Percentiles rank a stretch among this genome's conserved stretches.
These are phyloP conservation scores for Panicum virgatum DNA, from an alignment of 202 grass and related monocot genomes.

Conservation along the genomic window DNA sequence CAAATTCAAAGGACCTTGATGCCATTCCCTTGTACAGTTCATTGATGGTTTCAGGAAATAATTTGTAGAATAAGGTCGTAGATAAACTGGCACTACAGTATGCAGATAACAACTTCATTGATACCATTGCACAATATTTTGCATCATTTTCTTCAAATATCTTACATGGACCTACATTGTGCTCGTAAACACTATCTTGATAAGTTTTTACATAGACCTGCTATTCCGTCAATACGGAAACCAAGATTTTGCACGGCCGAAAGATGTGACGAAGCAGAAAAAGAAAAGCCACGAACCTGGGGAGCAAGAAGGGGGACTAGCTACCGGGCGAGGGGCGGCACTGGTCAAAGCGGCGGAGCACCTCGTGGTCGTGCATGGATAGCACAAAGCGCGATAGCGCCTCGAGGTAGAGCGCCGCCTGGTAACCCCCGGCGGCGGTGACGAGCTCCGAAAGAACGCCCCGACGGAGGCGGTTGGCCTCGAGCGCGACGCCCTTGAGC, in stretches of 20 bases:
- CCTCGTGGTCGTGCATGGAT: conserved; percentile 58
- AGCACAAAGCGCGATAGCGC: conserved; percentile 61
- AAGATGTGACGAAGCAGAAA: conserved; percentile 14
- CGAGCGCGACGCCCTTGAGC: conserved; percentile 43
- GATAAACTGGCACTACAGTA: no score
- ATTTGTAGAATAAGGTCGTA: conserved; percentile 8
- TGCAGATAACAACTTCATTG: conserved; percentile 12
- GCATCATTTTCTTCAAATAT: conserved; percentile 12
- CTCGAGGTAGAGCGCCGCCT: conserved; percentile 68
- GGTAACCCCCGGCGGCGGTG: conserved; percentile 50
- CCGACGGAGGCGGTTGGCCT: conserved; percentile 61
- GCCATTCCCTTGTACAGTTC: not conserved
- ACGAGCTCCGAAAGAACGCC: conserved; percentile 59
- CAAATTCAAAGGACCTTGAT: not conserved
- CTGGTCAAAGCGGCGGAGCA: conserved; percentile 62
- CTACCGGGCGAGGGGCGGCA: conserved; percentile 48
- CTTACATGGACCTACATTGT: not conserved
- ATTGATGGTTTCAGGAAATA: conserved; percentile 6
- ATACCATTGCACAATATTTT: conserved; percentile 1
- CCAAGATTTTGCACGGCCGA: conserved; percentile 43
- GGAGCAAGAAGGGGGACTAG: conserved; percentile 43
- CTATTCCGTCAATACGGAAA: conserved; percentile 33
- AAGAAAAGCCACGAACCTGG: conserved; percentile 25
- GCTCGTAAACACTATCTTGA: not conserved
- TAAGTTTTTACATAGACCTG: conserved; percentile 10